A percentile compares a stretch with the other conserved stretches of the same genome.
Conservation (phyloP, 192 early-diverging fungal species). For the Powellomyces hirtus region DNA sequence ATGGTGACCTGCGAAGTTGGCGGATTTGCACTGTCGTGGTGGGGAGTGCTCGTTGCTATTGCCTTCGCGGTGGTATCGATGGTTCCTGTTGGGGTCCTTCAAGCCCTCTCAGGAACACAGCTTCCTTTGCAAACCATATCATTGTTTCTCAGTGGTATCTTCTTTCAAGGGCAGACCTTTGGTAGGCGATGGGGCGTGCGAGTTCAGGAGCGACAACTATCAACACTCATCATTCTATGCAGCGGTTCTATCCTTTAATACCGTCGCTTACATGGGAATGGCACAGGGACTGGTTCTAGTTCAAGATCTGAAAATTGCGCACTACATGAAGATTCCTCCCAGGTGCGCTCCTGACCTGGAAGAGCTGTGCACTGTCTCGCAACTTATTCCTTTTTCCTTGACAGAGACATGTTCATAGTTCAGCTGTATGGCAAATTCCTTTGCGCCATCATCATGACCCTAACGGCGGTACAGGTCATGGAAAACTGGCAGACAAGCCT, state of each 20-base stretch:
- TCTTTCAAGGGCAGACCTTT: conserved; percentile 9
- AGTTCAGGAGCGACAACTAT: not conserved
- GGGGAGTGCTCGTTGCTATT: conserved; percentile 49
- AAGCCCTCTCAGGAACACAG: conserved; percentile 71
- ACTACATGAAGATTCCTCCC: conserved; percentile 69
- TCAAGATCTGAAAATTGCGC: conserved; percentile 74
- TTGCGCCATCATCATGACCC: conserved; percentile 50
- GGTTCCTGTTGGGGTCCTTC: conserved; percentile 73
- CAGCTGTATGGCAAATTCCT: conserved; percentile 64
- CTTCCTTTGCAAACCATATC: conserved; percentile 47
- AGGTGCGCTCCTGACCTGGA: conserved; percentile 29
- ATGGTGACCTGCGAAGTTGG: conserved; percentile 51
- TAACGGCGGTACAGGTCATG: conserved; percentile 29
- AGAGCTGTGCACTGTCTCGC: conserved; percentile 37
- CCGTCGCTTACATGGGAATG: conserved; percentile 75
- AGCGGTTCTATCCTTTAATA: conserved; percentile 85
- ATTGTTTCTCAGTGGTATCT: conserved; percentile 7
- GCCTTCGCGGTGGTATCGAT: conserved; percentile 22
- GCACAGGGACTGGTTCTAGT: conserved; percentile 75
- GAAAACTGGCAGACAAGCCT: conserved; percentile 15
- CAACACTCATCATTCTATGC: not conserved
- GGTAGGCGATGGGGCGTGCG: not conserved
- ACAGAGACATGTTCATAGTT: conserved; percentile 15
- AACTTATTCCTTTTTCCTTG: not conserved
- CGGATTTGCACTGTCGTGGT: conserved; percentile 72